Base-by-base conservation (phyloP, 495 filamentous ascomycete genomes). In the Penicillium samsonianum region DNA sequence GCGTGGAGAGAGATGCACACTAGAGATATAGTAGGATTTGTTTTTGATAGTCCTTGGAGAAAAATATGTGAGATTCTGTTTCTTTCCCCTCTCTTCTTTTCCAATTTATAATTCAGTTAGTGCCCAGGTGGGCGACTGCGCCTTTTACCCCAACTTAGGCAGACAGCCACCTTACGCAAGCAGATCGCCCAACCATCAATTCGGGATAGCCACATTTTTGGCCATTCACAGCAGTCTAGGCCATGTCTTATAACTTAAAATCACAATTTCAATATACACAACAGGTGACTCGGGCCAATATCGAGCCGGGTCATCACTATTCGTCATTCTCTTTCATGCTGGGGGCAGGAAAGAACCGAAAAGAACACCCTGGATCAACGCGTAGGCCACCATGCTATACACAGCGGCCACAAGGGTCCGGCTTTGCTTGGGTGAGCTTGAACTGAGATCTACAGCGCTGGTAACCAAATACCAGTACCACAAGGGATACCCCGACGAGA, bases 291-390 rank as follows among this genome's bases (percentile, higher is more conserved):
- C 46, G 7, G 16, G 3, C 16, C 16, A 53, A 42, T 20, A 10
- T 22, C 1, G 4, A 22, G 4, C 25, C 37, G 10, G 26, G 10
- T 19, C n/a, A 48, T 48, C n/a, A 5, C 19, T 40, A 4, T 12
- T 40, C 8, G 10, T 38, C 25, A 19, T 26, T 50, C 20, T 35
- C 22, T 2, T 55, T 65, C 63, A 90, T 38, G 93, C 93, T n/a
- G 93, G 93, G 14, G 93, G 93, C 35, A 98, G 81, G 67, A 98
- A 98, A n/a, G 85, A 89, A n/a, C 90, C 84, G 77, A 89, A 97
- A 42, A 98, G 75, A 43, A 80, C 87, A 6, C 81, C 90, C 65
- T 98, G 93, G 40, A 96, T 80, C 38, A 88, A 61, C 4, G 83
- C 90, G 73, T 98, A 96, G 65, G 89, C 78, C 30, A 92, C 77